Conservation (phyloP, 2,329 filamentous ascomycete genomes). For the Scedosporium dehoogii region DNA sequence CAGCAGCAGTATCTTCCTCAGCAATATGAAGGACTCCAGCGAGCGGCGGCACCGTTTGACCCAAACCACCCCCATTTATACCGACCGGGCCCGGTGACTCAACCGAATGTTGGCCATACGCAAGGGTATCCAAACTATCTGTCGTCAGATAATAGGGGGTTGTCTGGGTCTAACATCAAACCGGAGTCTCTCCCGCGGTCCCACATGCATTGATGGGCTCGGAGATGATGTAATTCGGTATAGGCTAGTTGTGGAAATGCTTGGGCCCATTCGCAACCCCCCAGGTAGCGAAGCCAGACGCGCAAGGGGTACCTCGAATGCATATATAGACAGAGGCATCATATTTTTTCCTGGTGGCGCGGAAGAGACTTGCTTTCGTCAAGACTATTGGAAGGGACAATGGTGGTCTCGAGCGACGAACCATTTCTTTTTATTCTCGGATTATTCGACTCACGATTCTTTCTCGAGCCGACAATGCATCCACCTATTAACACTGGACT, state of each 20-base stretch:
- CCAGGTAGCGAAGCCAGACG: too few relatives aligned
- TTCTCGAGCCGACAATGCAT: too few relatives aligned
- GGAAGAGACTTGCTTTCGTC: too few relatives aligned
- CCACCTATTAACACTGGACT: too few relatives aligned
- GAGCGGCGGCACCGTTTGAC: slow-evolving; percentile 2
- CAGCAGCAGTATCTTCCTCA: slow-evolving; percentile 4
- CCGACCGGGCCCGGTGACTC: neutral
- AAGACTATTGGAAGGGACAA: too few relatives aligned
- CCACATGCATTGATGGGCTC: neutral
- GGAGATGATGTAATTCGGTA: neutral
- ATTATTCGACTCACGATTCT: too few relatives aligned
- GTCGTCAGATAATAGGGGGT: slow-evolving; percentile 1
- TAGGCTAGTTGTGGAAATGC: neutral
- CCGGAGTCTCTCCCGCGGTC: neutral
- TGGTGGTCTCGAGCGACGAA: too few relatives aligned
- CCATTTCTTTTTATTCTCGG: too few relatives aligned
- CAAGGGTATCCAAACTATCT: slow-evolving; percentile 5
- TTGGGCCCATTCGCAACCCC: neutral
- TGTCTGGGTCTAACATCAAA: neutral
- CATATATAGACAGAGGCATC: too few relatives aligned
- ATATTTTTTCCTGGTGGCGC: too few relatives aligned
- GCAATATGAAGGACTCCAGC: slow-evolving; percentile 3
- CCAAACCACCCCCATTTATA: neutral
- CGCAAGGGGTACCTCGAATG: too few relatives aligned
- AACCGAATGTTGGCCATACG: neutral